Base-by-base conservation (phyloP, 2,329 filamentous ascomycete species). In the Laburnicola sp. region DNA sequence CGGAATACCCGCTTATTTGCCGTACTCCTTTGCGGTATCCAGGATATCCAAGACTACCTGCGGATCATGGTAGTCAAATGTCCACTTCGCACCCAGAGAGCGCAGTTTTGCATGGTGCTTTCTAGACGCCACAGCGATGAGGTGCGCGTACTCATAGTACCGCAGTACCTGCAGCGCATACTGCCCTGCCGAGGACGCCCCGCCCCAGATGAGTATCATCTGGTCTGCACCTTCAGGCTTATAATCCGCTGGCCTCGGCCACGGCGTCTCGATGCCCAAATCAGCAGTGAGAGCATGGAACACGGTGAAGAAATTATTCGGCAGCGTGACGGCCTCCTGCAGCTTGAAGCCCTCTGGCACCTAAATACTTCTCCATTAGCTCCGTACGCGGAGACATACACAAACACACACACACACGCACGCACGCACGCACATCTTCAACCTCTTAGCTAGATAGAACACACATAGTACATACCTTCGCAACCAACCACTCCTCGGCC, bases 221-320 rank as follows among this genome's bases (percentile, higher is more conserved):
- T 60, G 53, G 25, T 68, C 65, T 0, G 71, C 72, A 37, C 60
- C 25, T 6, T 50, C 36, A 1, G 72, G 46, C 64, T 73, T 36
- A 55, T 72, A 81, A 9, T 56, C 65, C 11, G 69, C 63, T 0
- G 79, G 79, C 37, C 78, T 76, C 0, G 82, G 83, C 82, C 82
- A 86, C 0, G 82, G 82, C 0, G 83, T 74, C 28, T 76, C 75
- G 21, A 87, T 66, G 0, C 67, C 73, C 9, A 86, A 70, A 53
- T 86, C 82, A 1, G 66, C 66, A 1, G 73, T 75, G 2, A 81
- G 63, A 4, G 80, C 72, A 61, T 86, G 82, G 64, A 85, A 82
- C 8, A 80, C 81, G 0, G 83, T 86, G 27, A 86, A 78, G 26
- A 71, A 69, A 39, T 84, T 86, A 42, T 81, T 79, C 0, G 82